These are phyloP conservation scores for Anisodus acutangulus DNA, from an alignment of 257 asterid genomes.

Conservation along the genomic window DNA sequence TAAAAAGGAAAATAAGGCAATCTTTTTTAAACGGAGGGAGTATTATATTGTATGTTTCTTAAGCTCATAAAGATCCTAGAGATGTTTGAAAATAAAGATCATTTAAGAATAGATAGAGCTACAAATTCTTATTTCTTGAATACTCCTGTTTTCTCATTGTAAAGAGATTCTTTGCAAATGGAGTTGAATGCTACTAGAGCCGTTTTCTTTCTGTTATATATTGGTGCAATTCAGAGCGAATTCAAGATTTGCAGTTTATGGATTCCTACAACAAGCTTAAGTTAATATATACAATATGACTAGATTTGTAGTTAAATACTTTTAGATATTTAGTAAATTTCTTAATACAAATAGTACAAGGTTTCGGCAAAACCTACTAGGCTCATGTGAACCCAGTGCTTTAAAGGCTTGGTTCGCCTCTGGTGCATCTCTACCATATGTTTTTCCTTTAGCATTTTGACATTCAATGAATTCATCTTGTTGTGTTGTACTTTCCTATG, in stretches of 20 bases:
- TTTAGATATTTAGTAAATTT: neutral
- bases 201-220: neutral
- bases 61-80: slow-evolving; percentile 30
- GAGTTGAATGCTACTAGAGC: neutral
- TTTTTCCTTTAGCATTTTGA: neutral
- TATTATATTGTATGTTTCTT: slow-evolving; percentile 40
- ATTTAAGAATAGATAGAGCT: slow-evolving; percentile 3
- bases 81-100: slow-evolving; percentile 33
- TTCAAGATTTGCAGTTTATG: neutral
- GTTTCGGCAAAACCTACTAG: neutral
- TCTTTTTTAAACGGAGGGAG: no score
- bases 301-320: neutral
- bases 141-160: neutral
- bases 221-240: neutral
- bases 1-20: no score
- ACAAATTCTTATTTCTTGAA: neutral
- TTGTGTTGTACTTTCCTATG: neutral
- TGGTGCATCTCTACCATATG: neutral
- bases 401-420: no score
- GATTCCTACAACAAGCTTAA: neutral
- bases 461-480: neutral
- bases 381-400: neutral
- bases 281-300: neutral
- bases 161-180: neutral
- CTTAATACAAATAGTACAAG: neutral